Evolutionary conservation across 2,329 filamentous ascomycete species (phyloP).

Genomic region (Nothophoma quercina): DNA sequence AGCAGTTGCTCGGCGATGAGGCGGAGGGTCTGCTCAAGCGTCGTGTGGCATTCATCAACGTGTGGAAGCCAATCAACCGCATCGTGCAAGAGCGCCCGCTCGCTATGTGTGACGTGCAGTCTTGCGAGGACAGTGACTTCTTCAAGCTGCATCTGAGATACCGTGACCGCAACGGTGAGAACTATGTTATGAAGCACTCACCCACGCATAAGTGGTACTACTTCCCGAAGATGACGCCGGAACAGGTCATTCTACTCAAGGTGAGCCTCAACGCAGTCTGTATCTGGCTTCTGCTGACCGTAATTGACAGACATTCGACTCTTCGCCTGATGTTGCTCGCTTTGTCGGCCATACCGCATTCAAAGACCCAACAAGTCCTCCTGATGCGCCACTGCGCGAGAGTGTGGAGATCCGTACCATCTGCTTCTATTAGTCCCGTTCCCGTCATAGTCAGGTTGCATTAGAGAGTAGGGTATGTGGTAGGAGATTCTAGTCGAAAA

Average conservation of each 20-base stretch:
- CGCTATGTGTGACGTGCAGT: slow-evolving; percentile 52
- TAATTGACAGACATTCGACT: slow-evolving; percentile 45
- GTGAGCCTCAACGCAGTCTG: too few relatives aligned
- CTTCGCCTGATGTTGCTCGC: slow-evolving; percentile 40
- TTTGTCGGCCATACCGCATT: slow-evolving; percentile 53
- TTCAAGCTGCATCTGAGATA: slow-evolving; percentile 53
- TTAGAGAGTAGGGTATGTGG: too few relatives aligned
- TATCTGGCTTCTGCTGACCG: too few relatives aligned
- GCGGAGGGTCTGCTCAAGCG: slow-evolving; percentile 53
- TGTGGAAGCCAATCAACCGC: slow-evolving; percentile 57
- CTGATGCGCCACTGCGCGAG: slow-evolving; percentile 46
- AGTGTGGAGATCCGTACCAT: slow-evolving; percentile 53
- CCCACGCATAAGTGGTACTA: slow-evolving; percentile 51
- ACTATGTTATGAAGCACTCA: slow-evolving; percentile 50
- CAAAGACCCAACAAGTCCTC: slow-evolving; percentile 44
- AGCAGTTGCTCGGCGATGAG: slow-evolving; percentile 55
- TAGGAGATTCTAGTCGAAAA: too few relatives aligned
- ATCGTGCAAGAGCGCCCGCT: slow-evolving; percentile 52
- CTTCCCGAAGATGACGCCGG: slow-evolving; percentile 49
- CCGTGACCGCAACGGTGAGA: slow-evolving; percentile 51
- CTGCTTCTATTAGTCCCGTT: slow-evolving; percentile 51
- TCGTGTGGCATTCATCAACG: slow-evolving; percentile 60
- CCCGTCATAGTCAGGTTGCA: too few relatives aligned
- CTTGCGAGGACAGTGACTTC: slow-evolving; percentile 48
- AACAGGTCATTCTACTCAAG: slow-evolving; percentile 51